A percentile compares a stretch with the other conserved stretches of the same genome.
These are phyloP conservation scores for Carex myosuroides DNA, from an alignment of 176 grass and related monocot species.

Conservation along the genomic window DNA sequence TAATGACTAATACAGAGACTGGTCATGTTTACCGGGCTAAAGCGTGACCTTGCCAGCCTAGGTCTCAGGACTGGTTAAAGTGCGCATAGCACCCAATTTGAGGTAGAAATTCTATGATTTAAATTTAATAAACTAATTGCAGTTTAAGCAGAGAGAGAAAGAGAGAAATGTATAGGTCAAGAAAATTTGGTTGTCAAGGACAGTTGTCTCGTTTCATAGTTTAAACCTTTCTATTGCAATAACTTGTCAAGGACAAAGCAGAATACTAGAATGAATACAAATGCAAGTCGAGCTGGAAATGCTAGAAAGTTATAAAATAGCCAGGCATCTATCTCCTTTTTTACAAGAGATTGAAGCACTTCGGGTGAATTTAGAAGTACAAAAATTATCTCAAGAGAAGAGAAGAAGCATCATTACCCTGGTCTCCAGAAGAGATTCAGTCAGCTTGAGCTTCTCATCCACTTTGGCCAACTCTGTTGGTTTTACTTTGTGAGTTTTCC, in stretches of 20 bases:
- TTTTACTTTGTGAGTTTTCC: no score
- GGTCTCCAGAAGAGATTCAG: conserved; percentile 88
- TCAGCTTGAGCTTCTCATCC: conserved; percentile 89
- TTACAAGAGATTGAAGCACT: neutral
- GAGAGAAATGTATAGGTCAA: neutral
- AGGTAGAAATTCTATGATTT: neutral
- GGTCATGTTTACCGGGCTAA: no score
- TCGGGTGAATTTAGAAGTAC: neutral
- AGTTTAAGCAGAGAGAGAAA: neutral
- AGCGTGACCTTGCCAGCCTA: no score
- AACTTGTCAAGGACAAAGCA: neutral
- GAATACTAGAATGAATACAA: neutral
- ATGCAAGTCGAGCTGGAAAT: neutral
- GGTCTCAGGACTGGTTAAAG: no score
- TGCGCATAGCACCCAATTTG: no score
- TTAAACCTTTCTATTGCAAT: neutral
- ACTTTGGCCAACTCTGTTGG: conserved; percentile 86
- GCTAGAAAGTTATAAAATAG: neutral
- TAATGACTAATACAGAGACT: no score
- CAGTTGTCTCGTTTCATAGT: neutral
- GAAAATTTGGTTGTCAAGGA: neutral
- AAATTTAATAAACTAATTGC: neutral
- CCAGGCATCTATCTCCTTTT: neutral
- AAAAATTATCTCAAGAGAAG: neutral
- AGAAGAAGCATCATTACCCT: conserved; percentile 40